Evolutionary conservation across 1,139 yeast species (phyloP), one percentile per base, ranked within the genome.

Genomic region (Scheffersomyces titani): DNA sequence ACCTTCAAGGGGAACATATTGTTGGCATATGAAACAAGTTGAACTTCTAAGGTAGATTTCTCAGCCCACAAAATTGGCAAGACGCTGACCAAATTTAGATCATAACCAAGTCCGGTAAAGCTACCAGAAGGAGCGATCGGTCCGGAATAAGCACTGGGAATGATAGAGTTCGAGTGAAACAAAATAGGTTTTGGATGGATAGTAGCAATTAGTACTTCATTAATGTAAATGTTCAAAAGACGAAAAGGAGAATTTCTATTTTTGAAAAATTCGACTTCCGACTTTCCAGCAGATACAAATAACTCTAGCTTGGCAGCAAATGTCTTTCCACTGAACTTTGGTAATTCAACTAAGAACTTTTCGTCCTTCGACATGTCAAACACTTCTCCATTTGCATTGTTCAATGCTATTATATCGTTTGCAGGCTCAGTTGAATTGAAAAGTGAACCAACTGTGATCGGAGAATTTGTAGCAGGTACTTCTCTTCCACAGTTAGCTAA

Each of bases 11-110:
- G 24, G 6, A 22, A 22, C 24, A 22, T 22, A 22, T 22, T 6
- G 22, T 61, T 65, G 30, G 63, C 60, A 30, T 66, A 71, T 19
- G 70, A 63, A 50, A 65, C 67, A 30, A 70, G 68, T 52, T 62
- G 67, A 48, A 71, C 55, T 47, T 59, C 65, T 44, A 71, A 61
- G 20, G 61, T 58, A 44, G 65, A 61, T 30, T 54, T 63, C 52
- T 59, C 67, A 46, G 57, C 60, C 73, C 84, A 72, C 52, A 72
- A 66, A 22, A 68, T 60, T 11, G 75, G 75, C 57, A 72, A 65
- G 47, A 71, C 62, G 9, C 68, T 58, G 19, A 69, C 58, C 58
- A 72, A 69, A 55, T 72, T 73, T 44, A 72, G 52, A 51, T 69
- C 72, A 57, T 70, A 72, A 20, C 63, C 55, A 51, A 70, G 63